phyloP scores from a whole-genome alignment of 208 protist species.

The Crithidia brevicula region DNA sequence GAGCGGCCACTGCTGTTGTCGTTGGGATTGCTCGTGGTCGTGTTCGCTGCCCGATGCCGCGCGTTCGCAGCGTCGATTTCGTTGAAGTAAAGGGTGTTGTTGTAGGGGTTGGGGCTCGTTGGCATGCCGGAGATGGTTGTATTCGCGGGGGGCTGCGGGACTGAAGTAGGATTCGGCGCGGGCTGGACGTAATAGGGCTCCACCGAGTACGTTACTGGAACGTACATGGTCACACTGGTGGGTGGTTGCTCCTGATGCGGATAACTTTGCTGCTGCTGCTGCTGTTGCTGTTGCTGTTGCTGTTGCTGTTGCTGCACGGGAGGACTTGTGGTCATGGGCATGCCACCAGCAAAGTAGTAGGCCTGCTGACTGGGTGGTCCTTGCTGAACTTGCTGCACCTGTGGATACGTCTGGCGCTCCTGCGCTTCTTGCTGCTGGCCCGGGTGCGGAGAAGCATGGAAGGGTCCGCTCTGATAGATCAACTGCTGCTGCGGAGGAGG shows the following conservation, averaged over 20 bases:
- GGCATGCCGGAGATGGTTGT: neutral
- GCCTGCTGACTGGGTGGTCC: no score
- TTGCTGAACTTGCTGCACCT: no score
- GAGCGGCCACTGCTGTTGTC: neutral
- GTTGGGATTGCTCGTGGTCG: neutral
- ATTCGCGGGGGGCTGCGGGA: slow-evolving; percentile 1
- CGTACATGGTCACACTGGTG: slow-evolving; percentile 9
- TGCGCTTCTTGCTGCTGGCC: no score
- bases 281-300: neutral
- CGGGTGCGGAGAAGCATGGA: neutral
- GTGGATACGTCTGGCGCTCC: neutral
- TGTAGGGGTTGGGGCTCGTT: neutral
- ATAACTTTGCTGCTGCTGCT: neutral
- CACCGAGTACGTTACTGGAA: slow-evolving; percentile 2
- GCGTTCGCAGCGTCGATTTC: slow-evolving; percentile 1
- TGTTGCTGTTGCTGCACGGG: neutral
- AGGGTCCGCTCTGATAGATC: neutral
- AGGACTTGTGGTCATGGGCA: neutral
- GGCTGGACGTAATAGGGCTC: slow-evolving; percentile 11
- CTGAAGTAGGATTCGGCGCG: neutral
- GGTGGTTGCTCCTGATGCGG: neutral
- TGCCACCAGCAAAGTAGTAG: neutral
- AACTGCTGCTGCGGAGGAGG: neutral
- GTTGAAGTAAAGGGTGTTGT: slow-evolving; percentile 15
- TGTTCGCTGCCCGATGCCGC: neutral